Conservation (phyloP, 1,284 basidiomycete genomes). For the Cryptococcus neoformans region DNA sequence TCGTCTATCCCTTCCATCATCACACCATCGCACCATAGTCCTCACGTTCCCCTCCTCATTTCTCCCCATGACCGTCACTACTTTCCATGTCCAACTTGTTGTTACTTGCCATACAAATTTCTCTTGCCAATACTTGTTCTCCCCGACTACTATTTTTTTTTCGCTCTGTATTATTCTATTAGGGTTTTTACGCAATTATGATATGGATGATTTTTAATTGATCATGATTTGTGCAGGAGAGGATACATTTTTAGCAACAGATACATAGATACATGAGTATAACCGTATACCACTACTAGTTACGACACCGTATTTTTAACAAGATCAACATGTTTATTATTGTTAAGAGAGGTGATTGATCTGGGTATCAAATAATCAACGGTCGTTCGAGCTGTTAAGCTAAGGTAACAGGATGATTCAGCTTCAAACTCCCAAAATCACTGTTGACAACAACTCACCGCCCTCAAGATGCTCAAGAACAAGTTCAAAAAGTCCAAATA, state of each 20-base stretch:
- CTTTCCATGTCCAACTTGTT: too few relatives aligned
- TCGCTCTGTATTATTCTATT: too few relatives aligned
- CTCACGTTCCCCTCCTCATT: too few relatives aligned
- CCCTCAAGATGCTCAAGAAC: slow-evolving; percentile 13
- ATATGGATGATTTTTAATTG: background rate
- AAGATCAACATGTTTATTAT: too few relatives aligned
- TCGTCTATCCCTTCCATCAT: too few relatives aligned
- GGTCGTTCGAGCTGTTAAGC: slow-evolving; percentile 21
- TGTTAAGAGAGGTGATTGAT: background rate
- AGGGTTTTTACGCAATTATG: background rate
- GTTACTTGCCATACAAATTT: too few relatives aligned
- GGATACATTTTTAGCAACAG: background rate
- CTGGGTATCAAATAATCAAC: slow-evolving; percentile 2
- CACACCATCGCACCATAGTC: too few relatives aligned
- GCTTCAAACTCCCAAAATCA: background rate
- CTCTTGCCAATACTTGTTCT: too few relatives aligned
- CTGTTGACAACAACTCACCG: slow-evolving; percentile 2
- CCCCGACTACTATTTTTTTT: too few relatives aligned
- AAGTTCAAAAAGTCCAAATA: slow-evolving; percentile 25
- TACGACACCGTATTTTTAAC: background rate
- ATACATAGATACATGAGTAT: background rate
- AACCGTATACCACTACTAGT: background rate
- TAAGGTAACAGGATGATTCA: background rate
- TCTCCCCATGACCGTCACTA: too few relatives aligned
- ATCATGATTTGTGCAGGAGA: background rate